phyloP scores from a whole-genome alignment of 805 yeast species.

The Saccharomycopsis sp. region DNA sequence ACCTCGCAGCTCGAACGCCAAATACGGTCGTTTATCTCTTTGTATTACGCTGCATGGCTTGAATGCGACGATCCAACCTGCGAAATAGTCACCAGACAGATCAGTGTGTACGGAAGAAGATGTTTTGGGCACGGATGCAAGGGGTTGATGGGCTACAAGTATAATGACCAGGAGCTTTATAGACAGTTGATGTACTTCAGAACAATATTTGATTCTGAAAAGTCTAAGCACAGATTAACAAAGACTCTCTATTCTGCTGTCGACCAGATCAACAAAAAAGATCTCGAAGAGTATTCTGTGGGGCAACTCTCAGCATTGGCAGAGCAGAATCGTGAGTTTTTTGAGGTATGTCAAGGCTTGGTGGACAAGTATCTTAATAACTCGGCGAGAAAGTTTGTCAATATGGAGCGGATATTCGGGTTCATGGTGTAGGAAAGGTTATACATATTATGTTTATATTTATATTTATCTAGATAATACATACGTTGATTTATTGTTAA shows the following conservation, averaged over 20 bases:
- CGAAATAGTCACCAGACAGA: constrained; percentile 71
- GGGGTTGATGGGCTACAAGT: constrained; percentile 75
- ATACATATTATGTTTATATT: background rate
- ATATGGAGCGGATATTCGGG: constrained; percentile 74
- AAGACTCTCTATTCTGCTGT: constrained; percentile 43
- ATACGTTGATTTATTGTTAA: too few species aligned
- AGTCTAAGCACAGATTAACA: constrained; percentile 52
- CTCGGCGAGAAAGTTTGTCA: constrained; percentile 86
- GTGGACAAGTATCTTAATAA: constrained; percentile 68
- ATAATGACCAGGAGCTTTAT: constrained; percentile 73
- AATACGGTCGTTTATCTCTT: constrained; percentile 61
- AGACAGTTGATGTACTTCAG: constrained; percentile 78
- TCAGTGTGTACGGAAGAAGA: constrained; percentile 82
- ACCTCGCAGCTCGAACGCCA: constrained; percentile 70
- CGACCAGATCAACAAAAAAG: background rate
- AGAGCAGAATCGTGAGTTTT: constrained; percentile 67
- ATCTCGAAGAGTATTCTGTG: constrained; percentile 15
- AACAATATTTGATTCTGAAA: constrained; percentile 74
- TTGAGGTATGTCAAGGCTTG: constrained; percentile 47
- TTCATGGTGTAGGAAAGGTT: constrained; percentile 33
- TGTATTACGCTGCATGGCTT: constrained; percentile 83
- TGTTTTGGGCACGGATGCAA: constrained; percentile 67
- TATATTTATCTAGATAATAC: background rate
- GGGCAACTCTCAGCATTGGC: constrained; percentile 67
- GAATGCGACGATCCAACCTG: constrained; percentile 82